Percentiles rank a stretch among this genome's conserved stretches.
These are phyloP conservation scores for Apophysomyces variabilis DNA, from an alignment of 371 early-diverging fungal species.

Conservation along the genomic window DNA sequence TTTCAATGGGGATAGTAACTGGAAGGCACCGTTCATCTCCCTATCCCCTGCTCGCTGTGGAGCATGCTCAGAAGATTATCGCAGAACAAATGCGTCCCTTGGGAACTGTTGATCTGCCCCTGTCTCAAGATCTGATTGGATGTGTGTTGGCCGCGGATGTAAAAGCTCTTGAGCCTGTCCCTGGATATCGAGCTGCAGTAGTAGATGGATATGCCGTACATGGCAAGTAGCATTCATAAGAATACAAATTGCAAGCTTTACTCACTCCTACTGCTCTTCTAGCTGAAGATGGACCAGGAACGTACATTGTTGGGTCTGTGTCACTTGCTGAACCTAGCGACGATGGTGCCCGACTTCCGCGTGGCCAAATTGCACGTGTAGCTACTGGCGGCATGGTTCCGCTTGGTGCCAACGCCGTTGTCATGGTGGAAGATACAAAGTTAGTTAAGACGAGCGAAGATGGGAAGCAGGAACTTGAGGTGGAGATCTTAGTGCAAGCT, in stretches of 20 bases:
- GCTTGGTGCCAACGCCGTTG: constrained; percentile 81
- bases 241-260: background rate
- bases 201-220: constrained; percentile 95
- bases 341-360: background rate
- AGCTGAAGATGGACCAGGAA: constrained; percentile 83
- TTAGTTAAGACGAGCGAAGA: constrained; percentile 61
- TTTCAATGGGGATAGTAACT: constrained; percentile 48
- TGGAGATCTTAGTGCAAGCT: constrained; percentile 55
- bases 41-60: constrained; percentile 78
- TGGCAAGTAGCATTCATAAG: constrained; percentile 43
- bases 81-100: constrained; percentile 42
- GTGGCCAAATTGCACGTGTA: constrained; percentile 74
- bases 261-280: background rate
- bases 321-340: constrained; percentile 59
- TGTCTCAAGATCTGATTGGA: constrained; percentile 60
- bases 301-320: constrained; percentile 67
- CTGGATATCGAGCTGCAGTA: constrained; percentile 85
- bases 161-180: constrained; percentile 74
- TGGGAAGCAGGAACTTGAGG: constrained; percentile 62
- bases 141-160: constrained; percentile 81
- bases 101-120: constrained; percentile 39
- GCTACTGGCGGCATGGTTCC: constrained; percentile 92
- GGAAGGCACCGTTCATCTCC: constrained; percentile 77
- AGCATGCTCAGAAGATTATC: constrained; percentile 68
- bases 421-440: constrained; percentile 92